A percentile compares a stretch with the other conserved stretches of the same genome.
Conservation (phyloP, 257 asterid genomes). For the Agastache rugosa region DNA sequence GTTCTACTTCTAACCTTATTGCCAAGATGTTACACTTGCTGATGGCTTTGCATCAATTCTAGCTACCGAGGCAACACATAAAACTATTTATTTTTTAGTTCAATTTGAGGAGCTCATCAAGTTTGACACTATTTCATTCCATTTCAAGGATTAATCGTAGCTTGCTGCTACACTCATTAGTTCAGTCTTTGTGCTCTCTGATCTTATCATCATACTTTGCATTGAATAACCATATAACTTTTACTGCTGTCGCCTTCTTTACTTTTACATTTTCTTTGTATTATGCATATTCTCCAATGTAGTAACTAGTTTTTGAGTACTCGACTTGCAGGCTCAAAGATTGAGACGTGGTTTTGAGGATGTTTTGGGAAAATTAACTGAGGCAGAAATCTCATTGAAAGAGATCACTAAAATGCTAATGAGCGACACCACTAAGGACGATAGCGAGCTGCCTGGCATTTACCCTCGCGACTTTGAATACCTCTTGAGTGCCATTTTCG, state of each 20-base stretch:
- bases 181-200: background rate
- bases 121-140: background rate
- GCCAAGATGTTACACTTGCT: background rate
- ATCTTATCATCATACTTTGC: background rate
- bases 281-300: background rate
- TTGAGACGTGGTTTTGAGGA: slow-evolving; percentile 46
- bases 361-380: slow-evolving; percentile 35
- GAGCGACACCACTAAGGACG: slow-evolving; percentile 65
- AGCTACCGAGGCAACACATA: background rate
- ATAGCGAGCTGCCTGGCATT: slow-evolving; percentile 58
- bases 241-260: too few relatives aligned
- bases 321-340: slow-evolving; percentile 59
- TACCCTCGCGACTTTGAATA: slow-evolving; percentile 62
- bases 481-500: slow-evolving; percentile 72
- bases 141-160: background rate
- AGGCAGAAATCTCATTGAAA: slow-evolving; percentile 44
- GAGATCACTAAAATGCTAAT: slow-evolving; percentile 44
- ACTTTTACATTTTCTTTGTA: too few relatives aligned
- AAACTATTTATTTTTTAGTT: background rate
- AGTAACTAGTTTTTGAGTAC: background rate
- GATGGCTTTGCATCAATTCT: background rate
- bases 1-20: background rate
- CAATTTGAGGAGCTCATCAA: background rate
- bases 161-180: background rate
- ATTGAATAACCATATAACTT: background rate